phyloP scores from a whole-genome alignment of 2,329 filamentous ascomycete genomes.

The Cyclaneusma minus region DNA sequence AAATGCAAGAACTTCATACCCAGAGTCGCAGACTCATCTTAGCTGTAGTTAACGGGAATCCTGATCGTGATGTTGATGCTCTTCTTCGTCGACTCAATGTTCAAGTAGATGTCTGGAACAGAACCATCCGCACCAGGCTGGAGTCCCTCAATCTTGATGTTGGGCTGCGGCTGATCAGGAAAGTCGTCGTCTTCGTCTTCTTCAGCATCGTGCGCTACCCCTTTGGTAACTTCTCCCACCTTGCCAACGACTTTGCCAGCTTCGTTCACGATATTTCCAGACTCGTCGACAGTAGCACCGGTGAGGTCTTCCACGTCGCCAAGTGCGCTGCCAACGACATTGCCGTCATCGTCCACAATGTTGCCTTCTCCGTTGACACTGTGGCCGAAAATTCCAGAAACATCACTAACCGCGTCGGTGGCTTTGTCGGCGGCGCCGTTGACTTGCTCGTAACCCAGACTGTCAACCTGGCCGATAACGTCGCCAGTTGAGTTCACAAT shows the following conservation, averaged over 20 bases:
- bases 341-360: conserved; percentile 1
- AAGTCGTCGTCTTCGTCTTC: not conserved
- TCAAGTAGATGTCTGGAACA: conserved; percentile 1
- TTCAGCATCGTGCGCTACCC: not conserved
- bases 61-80: conserved; percentile 1
- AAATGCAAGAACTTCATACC: too few species aligned
- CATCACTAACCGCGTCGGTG: conserved; percentile 1
- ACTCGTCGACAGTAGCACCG: not conserved
- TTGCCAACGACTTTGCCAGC: not conserved
- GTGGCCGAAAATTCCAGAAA: not conserved
- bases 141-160: too few species aligned
- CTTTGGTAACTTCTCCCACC: not conserved
- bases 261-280: conserved; percentile 1
- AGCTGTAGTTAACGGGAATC: too few species aligned
- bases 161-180: too few species aligned
- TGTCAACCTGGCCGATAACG: conserved; percentile 8
- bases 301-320: too few species aligned
- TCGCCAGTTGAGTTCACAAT: not conserved
- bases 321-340: conserved; percentile 1
- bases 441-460: conserved; percentile 16
- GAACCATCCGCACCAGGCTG: too few species aligned
- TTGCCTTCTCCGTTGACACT: not conserved
- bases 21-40: too few species aligned
- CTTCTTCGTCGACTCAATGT: conserved; percentile 1
- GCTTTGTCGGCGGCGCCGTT: too few species aligned